Conservation (phyloP, 768 basidiomycete genomes). For the Lactarius sp. region DNA sequence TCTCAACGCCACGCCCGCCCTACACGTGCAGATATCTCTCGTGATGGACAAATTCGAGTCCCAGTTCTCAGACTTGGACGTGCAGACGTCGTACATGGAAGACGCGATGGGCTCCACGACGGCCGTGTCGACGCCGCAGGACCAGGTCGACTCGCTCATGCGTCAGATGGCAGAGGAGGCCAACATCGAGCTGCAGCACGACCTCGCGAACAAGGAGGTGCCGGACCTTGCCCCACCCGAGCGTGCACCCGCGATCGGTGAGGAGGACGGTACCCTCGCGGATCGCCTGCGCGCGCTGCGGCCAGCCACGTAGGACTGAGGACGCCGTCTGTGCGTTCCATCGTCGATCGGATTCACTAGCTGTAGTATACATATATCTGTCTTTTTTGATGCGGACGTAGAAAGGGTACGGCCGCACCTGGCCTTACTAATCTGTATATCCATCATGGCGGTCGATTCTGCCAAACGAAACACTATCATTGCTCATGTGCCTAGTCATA, state of each 20-base stretch:
- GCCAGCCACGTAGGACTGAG: conserved; percentile 63
- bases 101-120: conserved; percentile 92
- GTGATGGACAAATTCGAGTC: conserved; percentile 99
- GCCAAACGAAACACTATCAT: not conserved
- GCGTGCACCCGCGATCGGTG: conserved; percentile 39
- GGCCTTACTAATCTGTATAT: not conserved
- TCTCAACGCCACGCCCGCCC: not conserved
- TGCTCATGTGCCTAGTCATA: not conserved
- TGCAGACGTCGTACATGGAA: conserved; percentile 98
- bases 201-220: conserved; percentile 68
- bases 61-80: conserved; percentile 95
- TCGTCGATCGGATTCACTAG: not conserved
- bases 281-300: conserved; percentile 85
- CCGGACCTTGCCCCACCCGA: conserved; percentile 52
- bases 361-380: not conserved
- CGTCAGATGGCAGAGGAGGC: conserved; percentile 96
- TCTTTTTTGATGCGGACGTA: conserved; percentile 3
- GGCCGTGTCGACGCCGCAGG: conserved; percentile 90
- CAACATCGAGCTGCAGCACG: conserved; percentile 91
- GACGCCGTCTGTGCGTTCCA: not conserved
- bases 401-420: not conserved
- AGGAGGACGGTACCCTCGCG: conserved; percentile 79
- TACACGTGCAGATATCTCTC: conserved; percentile 68
- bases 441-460: not conserved
- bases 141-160: conserved; percentile 91